Evolutionary conservation across 208 protist genomes (phyloP).

Genomic region (Acanthamoeba royreba): DNA sequence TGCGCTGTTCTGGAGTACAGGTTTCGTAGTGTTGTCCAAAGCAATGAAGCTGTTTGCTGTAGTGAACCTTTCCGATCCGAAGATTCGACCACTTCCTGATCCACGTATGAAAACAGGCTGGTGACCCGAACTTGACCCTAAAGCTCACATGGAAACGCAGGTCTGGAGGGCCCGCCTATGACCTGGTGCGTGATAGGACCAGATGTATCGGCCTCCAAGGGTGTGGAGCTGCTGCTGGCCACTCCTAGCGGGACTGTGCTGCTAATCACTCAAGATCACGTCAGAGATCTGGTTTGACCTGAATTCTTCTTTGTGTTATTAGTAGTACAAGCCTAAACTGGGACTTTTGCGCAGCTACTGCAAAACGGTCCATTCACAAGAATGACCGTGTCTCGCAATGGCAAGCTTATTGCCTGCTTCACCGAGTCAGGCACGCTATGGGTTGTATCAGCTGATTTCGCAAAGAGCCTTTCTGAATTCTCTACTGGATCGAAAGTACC

Average conservation of each 20-base stretch:
- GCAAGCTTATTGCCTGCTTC: slow-evolving; percentile 57
- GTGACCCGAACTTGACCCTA: neutral
- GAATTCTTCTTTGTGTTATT: neutral
- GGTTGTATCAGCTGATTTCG: slow-evolving; percentile 57
- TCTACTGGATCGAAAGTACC: slow-evolving; percentile 25
- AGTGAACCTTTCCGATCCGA: neutral
- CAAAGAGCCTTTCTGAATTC: slow-evolving; percentile 43
- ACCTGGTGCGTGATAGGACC: slow-evolving; percentile 55
- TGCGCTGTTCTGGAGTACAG: neutral
- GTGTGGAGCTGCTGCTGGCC: slow-evolving; percentile 59
- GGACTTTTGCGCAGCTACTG: neutral
- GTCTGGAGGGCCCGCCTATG: neutral
- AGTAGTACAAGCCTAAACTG: neutral
- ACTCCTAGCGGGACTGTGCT: slow-evolving; percentile 45
- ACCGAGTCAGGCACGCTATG: slow-evolving; percentile 21
- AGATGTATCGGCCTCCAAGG: neutral
- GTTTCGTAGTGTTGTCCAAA: neutral
- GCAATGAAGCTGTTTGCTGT: slow-evolving; percentile 26
- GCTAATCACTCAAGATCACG: slow-evolving; percentile 36
- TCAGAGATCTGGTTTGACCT: neutral
- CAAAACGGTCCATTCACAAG: slow-evolving; percentile 46
- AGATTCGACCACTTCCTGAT: neutral
- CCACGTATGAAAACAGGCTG: neutral
- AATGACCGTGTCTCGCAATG: slow-evolving; percentile 59
- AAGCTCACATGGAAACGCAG: neutral